Percentiles rank a stretch among this genome's conserved stretches.
Evolutionary conservation across 1,284 basidiomycete species (phyloP).

Genomic region (Cryptococcus wingfieldii): DNA sequence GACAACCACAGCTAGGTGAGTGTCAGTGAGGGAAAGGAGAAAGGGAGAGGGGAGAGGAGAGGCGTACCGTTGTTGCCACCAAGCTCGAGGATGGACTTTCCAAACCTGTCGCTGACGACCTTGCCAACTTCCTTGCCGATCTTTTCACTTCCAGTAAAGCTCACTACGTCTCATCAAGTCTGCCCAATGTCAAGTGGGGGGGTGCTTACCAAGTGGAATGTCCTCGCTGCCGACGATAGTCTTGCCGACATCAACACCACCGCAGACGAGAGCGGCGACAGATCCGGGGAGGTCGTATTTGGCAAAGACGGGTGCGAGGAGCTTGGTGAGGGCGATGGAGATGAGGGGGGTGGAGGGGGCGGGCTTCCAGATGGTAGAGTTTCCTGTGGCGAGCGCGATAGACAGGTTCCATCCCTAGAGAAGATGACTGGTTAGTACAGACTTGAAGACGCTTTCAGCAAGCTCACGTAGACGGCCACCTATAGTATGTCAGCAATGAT

Average conservation of each 20-base stretch:
- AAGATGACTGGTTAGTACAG: neutral
- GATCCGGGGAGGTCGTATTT: conserved; percentile 76
- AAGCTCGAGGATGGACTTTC: conserved; percentile 69
- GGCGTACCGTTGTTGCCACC: conserved; percentile 80
- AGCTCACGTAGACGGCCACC: conserved; percentile 55
- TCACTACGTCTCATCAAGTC: conserved; percentile 53
- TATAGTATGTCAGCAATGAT: neutral
- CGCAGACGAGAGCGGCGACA: conserved; percentile 74
- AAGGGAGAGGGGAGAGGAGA: no score
- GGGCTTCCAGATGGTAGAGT: conserved; percentile 93
- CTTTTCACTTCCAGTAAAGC: conserved; percentile 88
- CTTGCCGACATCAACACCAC: conserved; percentile 74
- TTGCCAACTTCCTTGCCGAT: conserved; percentile 81
- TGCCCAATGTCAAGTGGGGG: neutral
- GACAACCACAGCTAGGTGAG: conserved; percentile 63
- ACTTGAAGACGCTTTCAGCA: neutral
- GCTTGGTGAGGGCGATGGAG: conserved; percentile 78
- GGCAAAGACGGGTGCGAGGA: conserved; percentile 75
- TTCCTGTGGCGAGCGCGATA: conserved; percentile 82
- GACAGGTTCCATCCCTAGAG: conserved; percentile 69
- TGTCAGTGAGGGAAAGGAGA: neutral
- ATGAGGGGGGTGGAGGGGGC: conserved; percentile 76
- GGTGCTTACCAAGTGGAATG: conserved; percentile 60
- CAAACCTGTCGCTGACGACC: conserved; percentile 61
- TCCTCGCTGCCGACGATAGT: conserved; percentile 66